Percentiles rank a stretch among this genome's conserved stretches.
These are phyloP conservation scores for Gossypium trilobum DNA, from an alignment of 441 rosid genomes.

Conservation along the genomic window DNA sequence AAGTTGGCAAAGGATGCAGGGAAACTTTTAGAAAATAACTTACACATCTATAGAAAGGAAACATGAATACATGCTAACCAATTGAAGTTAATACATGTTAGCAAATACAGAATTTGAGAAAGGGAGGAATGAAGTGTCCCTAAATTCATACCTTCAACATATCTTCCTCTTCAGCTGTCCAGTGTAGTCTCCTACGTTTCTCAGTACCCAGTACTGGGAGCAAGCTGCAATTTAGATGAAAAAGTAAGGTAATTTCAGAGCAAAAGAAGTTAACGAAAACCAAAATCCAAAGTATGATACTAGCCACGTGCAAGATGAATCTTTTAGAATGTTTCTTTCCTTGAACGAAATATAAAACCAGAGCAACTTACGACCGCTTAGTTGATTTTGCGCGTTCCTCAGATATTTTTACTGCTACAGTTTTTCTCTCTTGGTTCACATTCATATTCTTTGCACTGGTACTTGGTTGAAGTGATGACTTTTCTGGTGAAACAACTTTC, in stretches of 20 bases:
- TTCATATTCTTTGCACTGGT: background rate
- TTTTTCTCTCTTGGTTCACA: background rate
- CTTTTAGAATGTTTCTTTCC: background rate
- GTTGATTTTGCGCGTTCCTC: background rate
- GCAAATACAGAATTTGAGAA: background rate
- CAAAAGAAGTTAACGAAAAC: background rate
- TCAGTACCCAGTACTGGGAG: slow-evolving; percentile 16
- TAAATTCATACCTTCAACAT: slow-evolving; percentile 37
- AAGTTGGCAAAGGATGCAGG: background rate
- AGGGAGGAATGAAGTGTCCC: background rate
- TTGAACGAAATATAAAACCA: background rate
- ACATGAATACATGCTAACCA: background rate
- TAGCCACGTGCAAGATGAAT: background rate
- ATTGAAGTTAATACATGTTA: background rate
- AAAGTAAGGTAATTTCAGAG: background rate
- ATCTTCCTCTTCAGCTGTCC: slow-evolving; percentile 52
- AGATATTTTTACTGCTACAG: background rate
- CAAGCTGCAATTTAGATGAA: slow-evolving; percentile 19
- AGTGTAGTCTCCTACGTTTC: slow-evolving; percentile 38
- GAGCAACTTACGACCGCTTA: slow-evolving; percentile 19
- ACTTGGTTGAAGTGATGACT: slow-evolving; percentile 16
- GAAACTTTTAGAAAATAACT: background rate
- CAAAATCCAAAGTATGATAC: background rate
- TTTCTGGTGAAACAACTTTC: slow-evolving; percentile 7
- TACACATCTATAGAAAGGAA: background rate